Evolutionary conservation across 768 basidiomycete species (phyloP).

Genomic region (Daedaleopsis nitida): DNA sequence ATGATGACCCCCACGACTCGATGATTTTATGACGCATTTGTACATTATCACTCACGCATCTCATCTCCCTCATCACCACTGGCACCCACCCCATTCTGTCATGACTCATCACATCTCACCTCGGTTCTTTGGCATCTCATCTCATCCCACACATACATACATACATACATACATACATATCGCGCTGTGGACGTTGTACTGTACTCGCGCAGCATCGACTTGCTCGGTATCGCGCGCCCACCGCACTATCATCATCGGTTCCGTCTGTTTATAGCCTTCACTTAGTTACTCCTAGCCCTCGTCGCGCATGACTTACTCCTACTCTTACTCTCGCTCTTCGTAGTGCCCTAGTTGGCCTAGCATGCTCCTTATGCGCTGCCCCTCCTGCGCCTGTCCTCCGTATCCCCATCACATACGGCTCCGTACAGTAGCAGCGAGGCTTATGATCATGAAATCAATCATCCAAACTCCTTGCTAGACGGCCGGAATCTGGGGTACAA

Average conservation of each 20-base stretch:
- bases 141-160: not conserved
- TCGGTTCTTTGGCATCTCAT: not conserved
- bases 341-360: not conserved
- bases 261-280: not conserved
- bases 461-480: not conserved
- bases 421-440: not conserved
- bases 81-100: not conserved
- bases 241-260: constrained; percentile 6
- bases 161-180: not conserved
- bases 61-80: not conserved
- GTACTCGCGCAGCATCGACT: constrained; percentile 8
- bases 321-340: not conserved
- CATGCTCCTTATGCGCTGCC: not conserved
- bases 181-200: constrained; percentile 17
- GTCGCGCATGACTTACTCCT: constrained; percentile 1
- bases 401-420: no score
- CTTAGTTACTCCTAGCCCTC: constrained; percentile 2
- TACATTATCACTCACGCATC: constrained; percentile 17
- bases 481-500: no score
- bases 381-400: no score
- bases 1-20: constrained; percentile 16
- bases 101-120: no score
- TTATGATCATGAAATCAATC: not conserved
- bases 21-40: constrained; percentile 22
- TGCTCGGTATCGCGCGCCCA: constrained; percentile 15